Conservation (phyloP, 768 basidiomycete genomes). For the Calocera cornea region DNA sequence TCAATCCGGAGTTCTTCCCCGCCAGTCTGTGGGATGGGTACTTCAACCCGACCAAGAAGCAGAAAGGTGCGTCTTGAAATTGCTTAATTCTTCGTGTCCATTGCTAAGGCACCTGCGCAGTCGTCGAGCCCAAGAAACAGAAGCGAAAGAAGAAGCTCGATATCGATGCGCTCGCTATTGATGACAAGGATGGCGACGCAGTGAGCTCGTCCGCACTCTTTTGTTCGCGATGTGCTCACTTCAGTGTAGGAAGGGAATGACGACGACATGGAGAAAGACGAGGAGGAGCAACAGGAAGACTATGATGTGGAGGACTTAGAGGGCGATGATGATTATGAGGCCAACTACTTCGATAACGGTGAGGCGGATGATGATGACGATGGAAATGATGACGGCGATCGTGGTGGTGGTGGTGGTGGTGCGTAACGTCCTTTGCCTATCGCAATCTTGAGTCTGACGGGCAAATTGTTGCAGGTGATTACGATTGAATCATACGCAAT, state of each 20-base stretch:
- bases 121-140: conserved; percentile 12
- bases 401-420: conserved; percentile 34
- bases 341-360: conserved; percentile 84
- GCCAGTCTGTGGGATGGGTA: conserved; percentile 59
- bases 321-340: conserved; percentile 82
- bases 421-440: conserved; percentile 8
- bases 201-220: conserved; percentile 21
- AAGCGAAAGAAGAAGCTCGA: conserved; percentile 33
- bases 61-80: conserved; percentile 33
- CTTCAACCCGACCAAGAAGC: conserved; percentile 61
- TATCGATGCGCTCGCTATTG: conserved; percentile 43
- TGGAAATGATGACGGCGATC: conserved; percentile 56
- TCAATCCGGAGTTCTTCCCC: conserved; percentile 69
- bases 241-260: conserved; percentile 48
- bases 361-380: conserved; percentile 72
- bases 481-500: neutral
- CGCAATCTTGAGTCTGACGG: neutral
- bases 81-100: neutral
- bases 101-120: neutral
- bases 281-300: conserved; percentile 51
- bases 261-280: conserved; percentile 53
- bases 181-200: conserved; percentile 49
- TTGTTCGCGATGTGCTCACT: neutral
- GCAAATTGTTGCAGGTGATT: neutral
- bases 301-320: conserved; percentile 65